Evolutionary conservation across 1,284 basidiomycete genomes (phyloP).

Genomic region (Apiotrichum porosum): DNA sequence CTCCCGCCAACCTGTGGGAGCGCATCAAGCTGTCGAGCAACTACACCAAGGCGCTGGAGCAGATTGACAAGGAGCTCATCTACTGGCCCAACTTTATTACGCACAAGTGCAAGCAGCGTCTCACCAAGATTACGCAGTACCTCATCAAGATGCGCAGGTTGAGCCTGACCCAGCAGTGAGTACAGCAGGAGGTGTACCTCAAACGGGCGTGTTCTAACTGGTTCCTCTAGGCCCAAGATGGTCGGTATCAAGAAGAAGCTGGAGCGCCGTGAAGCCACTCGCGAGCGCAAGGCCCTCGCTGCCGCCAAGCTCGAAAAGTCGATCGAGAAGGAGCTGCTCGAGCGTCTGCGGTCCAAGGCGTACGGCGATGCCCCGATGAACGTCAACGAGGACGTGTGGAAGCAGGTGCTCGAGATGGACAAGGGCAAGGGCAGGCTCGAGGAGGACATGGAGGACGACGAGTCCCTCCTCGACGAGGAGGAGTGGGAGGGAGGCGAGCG

Average conservation of each 20-base stretch:
- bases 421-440: slow-evolving; percentile 52
- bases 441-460: slow-evolving; percentile 56
- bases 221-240: slow-evolving; percentile 68
- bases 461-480: slow-evolving; percentile 56
- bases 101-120: slow-evolving; percentile 98
- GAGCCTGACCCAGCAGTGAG: slow-evolving; percentile 82
- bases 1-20: slow-evolving; percentile 97
- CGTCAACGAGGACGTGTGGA: slow-evolving; percentile 97
- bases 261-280: slow-evolving; percentile 85
- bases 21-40: slow-evolving; percentile 86
- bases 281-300: slow-evolving; percentile 92
- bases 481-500: slow-evolving; percentile 55
- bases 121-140: slow-evolving; percentile 99
- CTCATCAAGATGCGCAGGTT: slow-evolving; percentile 95
- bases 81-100: slow-evolving; percentile 98
- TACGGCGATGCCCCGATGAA: slow-evolving; percentile 98
- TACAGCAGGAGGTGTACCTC: too few relatives aligned
- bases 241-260: slow-evolving; percentile 96
- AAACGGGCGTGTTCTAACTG: too few relatives aligned
- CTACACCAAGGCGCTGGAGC: slow-evolving; percentile 90
- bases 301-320: slow-evolving; percentile 90
- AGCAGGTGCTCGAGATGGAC: slow-evolving; percentile 77
- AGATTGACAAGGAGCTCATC: slow-evolving; percentile 92
- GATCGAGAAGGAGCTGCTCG: slow-evolving; percentile 93
- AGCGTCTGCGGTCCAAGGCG: slow-evolving; percentile 90